Percentiles rank a stretch among this genome's conserved stretches.
Evolutionary conservation across 106 monocot genomes (phyloP).

Genomic region (Hemerocallis citrina): DNA sequence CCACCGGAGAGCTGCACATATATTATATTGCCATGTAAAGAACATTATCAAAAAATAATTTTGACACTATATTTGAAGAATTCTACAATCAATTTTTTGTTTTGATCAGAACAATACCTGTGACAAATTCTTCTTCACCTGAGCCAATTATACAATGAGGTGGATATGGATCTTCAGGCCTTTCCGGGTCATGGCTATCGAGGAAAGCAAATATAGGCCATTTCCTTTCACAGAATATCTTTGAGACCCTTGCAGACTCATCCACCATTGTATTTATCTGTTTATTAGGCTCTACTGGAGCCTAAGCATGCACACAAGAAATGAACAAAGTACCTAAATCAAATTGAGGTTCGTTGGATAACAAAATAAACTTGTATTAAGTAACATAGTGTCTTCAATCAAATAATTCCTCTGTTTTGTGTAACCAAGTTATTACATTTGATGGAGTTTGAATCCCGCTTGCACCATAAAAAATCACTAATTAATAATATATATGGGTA

Average conservation of each 20-base stretch:
- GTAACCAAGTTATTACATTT: no score
- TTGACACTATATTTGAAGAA: no score
- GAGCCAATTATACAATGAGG: conserved; percentile 90
- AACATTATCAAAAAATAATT: no score
- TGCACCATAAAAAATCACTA: no score
- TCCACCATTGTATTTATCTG: conserved; percentile 72
- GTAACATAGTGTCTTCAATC: conserved; percentile 56
- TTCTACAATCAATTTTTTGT: no score
- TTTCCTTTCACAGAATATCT: conserved; percentile 50
- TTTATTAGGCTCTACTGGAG: conserved; percentile 26
- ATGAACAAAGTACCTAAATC: neutral
- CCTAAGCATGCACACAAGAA: neutral
- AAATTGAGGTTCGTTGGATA: no score
- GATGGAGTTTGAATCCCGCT: no score
- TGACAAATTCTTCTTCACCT: conserved; percentile 74
- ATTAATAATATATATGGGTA: no score
- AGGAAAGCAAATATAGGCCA: conserved; percentile 86
- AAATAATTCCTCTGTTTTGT: conserved; percentile 52
- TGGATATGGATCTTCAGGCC: conserved; percentile 84
- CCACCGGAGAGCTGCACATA: conserved; percentile 60
- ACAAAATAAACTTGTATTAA: conserved; percentile 58
- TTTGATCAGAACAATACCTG: conserved; percentile 30
- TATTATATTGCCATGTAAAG: no score
- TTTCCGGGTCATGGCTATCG: conserved; percentile 64
- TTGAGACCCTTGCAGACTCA: conserved; percentile 58